Evolutionary conservation across 805 yeast genomes (phyloP).

Genomic region (Pichia phayaonensis): DNA sequence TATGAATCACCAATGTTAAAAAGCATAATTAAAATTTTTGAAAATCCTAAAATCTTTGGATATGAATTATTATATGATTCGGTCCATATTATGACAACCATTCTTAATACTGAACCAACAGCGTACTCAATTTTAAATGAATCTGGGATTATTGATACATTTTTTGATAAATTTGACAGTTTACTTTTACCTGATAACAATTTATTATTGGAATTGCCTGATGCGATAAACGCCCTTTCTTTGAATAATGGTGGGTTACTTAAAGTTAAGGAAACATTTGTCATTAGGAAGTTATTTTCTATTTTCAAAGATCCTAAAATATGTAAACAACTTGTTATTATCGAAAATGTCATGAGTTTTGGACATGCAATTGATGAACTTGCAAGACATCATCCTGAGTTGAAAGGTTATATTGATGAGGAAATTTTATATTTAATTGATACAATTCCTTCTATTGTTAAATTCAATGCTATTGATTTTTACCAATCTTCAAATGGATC

Average conservation of each 20-base stretch:
- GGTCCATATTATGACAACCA: constrained; percentile 55
- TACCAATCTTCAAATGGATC: constrained; percentile 34
- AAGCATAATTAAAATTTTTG: constrained; percentile 51
- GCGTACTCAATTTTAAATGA: constrained; percentile 75
- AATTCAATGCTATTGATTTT: constrained; percentile 36
- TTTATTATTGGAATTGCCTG: constrained; percentile 56
- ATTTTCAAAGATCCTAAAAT: constrained; percentile 41
- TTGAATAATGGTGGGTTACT: constrained; percentile 66
- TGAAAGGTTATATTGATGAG: constrained; percentile 50
- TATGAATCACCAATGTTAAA: constrained; percentile 76
- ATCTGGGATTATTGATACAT: constrained; percentile 59
- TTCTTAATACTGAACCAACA: constrained; percentile 87
- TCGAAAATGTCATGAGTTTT: constrained; percentile 46
- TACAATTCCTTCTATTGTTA: constrained; percentile 34
- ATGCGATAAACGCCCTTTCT: constrained; percentile 75
- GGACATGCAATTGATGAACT: constrained; percentile 74
- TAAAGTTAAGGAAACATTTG: constrained; percentile 37
- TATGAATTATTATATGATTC: constrained; percentile 52
- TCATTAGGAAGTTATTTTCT: constrained; percentile 38
- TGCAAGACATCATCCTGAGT: constrained; percentile 72
- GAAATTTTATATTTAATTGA: constrained; percentile 41
- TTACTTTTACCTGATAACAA: constrained; percentile 53
- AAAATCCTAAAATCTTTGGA: constrained; percentile 57
- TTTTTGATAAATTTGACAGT: constrained; percentile 48
- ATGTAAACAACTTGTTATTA: constrained; percentile 47